Evolutionary conservation across 2,329 filamentous ascomycete genomes (phyloP).

Genomic region (Venturia pyrina): DNA sequence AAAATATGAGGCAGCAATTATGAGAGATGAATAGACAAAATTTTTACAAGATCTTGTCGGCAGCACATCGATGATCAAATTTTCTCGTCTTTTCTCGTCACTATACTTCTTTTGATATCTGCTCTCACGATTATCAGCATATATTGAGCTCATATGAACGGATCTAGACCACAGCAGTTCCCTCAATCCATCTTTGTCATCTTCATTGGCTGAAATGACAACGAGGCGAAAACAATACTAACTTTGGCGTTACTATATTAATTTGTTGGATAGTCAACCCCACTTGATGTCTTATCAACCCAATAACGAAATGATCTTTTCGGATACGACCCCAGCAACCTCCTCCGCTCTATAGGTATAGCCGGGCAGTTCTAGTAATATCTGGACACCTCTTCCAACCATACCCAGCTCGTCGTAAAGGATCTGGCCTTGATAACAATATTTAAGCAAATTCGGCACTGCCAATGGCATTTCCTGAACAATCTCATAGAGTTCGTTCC

Average conservation of each 20-base stretch:
- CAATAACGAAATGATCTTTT: neutral
- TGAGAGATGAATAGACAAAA: slow-evolving; percentile 5
- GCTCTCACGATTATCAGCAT: neutral
- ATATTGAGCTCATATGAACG: neutral
- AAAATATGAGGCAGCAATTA: neutral
- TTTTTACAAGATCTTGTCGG: neutral
- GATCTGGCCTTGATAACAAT: neutral
- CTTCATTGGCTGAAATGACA: neutral
- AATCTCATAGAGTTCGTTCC: neutral
- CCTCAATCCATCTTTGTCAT: neutral
- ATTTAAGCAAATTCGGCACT: neutral
- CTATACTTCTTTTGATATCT: no score
- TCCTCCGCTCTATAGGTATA: neutral
- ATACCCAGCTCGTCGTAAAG: neutral
- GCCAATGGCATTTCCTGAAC: neutral
- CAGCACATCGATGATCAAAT: neutral
- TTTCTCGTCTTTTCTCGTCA: neutral
- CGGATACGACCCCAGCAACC: neutral
- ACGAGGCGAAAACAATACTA: neutral
- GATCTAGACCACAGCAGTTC: neutral
- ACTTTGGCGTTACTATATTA: neutral
- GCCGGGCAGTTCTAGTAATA: neutral
- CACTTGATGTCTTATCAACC: neutral
- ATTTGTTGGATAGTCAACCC: neutral
- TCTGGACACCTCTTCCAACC: neutral